These are phyloP conservation scores for Fusarium continuum DNA, from an alignment of 2,329 filamentous ascomycete species.

Conservation along the genomic window DNA sequence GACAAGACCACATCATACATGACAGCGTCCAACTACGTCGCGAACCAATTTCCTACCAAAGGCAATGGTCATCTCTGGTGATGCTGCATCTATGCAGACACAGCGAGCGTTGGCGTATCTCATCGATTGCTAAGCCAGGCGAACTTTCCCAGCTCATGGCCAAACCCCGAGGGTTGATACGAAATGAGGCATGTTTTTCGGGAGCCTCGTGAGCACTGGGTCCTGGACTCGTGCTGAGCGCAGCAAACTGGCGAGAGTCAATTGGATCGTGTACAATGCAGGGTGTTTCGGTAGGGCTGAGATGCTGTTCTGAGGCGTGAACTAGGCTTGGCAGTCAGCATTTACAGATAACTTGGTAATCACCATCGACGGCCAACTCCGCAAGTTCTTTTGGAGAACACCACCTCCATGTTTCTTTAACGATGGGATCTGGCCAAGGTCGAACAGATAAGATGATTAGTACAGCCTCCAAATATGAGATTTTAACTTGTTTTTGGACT, in stretches of 20 bases:
- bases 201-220: slow-evolving; percentile 14
- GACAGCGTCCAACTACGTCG: not conserved
- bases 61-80: not conserved
- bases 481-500: not conserved
- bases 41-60: not conserved
- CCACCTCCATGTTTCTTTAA: not conserved
- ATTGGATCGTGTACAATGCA: slow-evolving; percentile 3
- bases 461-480: not conserved
- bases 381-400: not conserved
- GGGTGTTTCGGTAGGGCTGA: slow-evolving; percentile 9
- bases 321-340: slow-evolving; percentile 15
- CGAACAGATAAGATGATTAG: not conserved
- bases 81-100: not conserved
- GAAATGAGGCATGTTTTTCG: not conserved
- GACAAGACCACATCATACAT: not conserved
- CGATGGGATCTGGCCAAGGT: not conserved
- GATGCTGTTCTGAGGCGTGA: not conserved
- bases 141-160: not conserved
- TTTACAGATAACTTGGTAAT: not conserved
- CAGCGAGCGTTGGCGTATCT: not conserved
- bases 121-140: not conserved
- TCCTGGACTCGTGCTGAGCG: not conserved
- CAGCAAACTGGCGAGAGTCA: slow-evolving; percentile 4
- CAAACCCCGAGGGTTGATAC: not conserved
- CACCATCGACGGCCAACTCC: not conserved